Conservation (phyloP, 2,329 filamentous ascomycete genomes). For the Bisporella sp. region DNA sequence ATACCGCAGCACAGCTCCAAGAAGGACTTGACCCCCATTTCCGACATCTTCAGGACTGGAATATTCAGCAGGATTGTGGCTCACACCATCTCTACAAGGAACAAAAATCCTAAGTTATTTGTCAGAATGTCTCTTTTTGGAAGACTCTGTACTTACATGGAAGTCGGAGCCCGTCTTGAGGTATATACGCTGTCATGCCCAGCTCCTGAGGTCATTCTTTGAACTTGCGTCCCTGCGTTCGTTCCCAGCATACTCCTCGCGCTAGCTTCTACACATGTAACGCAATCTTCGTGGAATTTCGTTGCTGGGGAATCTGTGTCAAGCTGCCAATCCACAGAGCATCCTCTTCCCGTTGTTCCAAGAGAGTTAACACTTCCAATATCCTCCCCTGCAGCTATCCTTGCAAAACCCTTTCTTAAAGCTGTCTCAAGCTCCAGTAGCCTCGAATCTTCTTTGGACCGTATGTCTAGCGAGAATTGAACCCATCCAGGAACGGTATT, state of each 20-base stretch:
- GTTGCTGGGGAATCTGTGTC: conserved; percentile 57
- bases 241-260: conserved; percentile 49
- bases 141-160: conserved; percentile 37
- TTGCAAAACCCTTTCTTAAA: conserved; percentile 49
- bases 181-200: conserved; percentile 59
- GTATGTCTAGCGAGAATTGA: conserved; percentile 61
- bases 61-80: conserved; percentile 58
- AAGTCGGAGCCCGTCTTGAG: conserved; percentile 50
- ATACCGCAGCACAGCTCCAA: conserved; percentile 35
- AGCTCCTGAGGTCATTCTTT: conserved; percentile 54
- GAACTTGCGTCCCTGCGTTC: conserved; percentile 37
- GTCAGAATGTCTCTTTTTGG: background rate
- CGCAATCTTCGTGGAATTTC: conserved; percentile 61
- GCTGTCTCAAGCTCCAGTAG: conserved; percentile 51
- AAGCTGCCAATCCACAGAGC: conserved; percentile 48
- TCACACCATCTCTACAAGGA: conserved; percentile 54
- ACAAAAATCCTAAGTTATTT: conserved; percentile 44
- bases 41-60: conserved; percentile 52
- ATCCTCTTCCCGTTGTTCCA: conserved; percentile 41
- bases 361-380: conserved; percentile 37
- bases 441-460: conserved; percentile 47
- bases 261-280: conserved; percentile 54
- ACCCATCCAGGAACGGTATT: conserved; percentile 69
- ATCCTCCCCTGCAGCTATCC: conserved; percentile 50
- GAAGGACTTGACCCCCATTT: conserved; percentile 43